phyloP scores from a whole-genome alignment of 805 yeast genomes.

The Myxozyma neotropica region DNA sequence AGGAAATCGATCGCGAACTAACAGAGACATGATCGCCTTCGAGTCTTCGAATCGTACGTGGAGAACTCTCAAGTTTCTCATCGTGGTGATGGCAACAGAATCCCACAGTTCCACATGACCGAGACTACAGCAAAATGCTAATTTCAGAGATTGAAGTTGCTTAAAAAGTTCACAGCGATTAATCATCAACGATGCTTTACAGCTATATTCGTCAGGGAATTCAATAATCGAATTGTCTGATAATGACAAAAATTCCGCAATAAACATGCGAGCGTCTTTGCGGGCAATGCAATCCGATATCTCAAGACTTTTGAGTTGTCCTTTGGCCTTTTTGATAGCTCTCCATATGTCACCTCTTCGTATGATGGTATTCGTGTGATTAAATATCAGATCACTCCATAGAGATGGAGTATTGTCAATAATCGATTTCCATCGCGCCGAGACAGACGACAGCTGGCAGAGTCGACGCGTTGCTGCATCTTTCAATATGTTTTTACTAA shows the following conservation, averaged over 20 bases:
- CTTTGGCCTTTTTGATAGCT: background rate
- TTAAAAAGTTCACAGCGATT: background rate
- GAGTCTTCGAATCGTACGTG: background rate
- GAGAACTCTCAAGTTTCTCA: background rate
- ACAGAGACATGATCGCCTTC: background rate
- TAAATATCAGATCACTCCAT: background rate
- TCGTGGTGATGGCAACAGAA: background rate
- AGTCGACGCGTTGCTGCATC: background rate
- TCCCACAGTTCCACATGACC: background rate
- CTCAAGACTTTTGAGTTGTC: background rate
- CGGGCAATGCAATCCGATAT: background rate
- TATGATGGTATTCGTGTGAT: background rate
- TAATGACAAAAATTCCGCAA: background rate
- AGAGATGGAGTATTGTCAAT: background rate
- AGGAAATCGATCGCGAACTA: background rate
- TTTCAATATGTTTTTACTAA: background rate
- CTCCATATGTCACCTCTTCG: conserved; percentile 5
- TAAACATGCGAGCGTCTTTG: background rate
- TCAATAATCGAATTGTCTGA: background rate
- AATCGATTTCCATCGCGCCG: background rate
- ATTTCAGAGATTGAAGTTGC: background rate
- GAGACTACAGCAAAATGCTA: background rate
- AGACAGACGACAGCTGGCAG: background rate
- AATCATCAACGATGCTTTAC: background rate
- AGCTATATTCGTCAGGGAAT: background rate